A percentile compares a stretch with the other conserved stretches of the same genome.
These are phyloP conservation scores for Scalesia atractyloides DNA, from an alignment of 129 eudicot genomes.

Conservation along the genomic window DNA sequence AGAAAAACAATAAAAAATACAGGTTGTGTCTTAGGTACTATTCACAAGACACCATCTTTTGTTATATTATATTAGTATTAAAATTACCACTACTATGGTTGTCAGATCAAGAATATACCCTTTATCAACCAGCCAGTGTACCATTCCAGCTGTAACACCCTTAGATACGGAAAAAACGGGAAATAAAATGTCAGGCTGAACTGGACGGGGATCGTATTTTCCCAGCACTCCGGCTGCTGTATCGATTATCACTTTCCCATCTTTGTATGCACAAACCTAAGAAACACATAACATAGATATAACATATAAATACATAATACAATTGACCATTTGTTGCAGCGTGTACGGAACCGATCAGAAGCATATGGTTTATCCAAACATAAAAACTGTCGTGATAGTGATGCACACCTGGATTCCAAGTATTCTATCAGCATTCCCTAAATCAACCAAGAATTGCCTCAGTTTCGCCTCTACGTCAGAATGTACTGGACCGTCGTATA, in stretches of 20 bases:
- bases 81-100: neutral
- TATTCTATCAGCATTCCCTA: conserved; percentile 82
- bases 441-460: conserved; percentile 66
- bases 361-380: neutral
- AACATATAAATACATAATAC: neutral
- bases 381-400: neutral
- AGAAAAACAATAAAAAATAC: too few relatives aligned
- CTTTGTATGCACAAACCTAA: conserved; percentile 96
- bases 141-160: conserved; percentile 86
- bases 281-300: neutral
- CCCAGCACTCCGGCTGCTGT: conserved; percentile 97
- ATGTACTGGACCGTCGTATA: conserved; percentile 62
- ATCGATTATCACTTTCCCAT: conserved; percentile 91
- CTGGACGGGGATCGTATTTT: conserved; percentile 93
- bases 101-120: conserved; percentile 49
- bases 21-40: too few relatives aligned
- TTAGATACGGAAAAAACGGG: conserved; percentile 89
- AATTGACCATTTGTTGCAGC: neutral
- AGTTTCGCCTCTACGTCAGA: conserved; percentile 86
- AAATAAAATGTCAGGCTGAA: conserved; percentile 89
- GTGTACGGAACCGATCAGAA: neutral
- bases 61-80: too few relatives aligned
- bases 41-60: too few relatives aligned
- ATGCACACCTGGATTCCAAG: conserved; percentile 90
- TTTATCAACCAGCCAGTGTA: conserved; percentile 88